phyloP scores from a whole-genome alignment of 495 filamentous ascomycete species.

The Hyaloscypha bicolor region DNA sequence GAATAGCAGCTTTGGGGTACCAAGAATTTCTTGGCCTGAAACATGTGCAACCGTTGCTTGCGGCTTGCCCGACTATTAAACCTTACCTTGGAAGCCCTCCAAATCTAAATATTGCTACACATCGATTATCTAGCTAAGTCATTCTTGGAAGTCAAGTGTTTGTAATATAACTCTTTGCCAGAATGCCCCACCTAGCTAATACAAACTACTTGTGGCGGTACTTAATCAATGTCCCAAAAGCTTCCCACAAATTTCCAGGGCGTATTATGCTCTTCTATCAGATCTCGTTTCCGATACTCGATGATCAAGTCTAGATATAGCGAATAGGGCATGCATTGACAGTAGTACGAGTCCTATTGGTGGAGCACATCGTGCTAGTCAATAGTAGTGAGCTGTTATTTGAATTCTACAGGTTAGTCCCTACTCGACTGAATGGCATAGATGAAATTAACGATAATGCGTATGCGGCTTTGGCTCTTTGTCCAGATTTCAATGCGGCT shows the following conservation, averaged over 20 bases:
- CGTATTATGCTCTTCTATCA: slow-evolving; percentile 32
- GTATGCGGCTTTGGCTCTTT: slow-evolving; percentile 31
- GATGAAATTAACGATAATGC: slow-evolving; percentile 13
- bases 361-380: not conserved
- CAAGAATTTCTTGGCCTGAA: slow-evolving; percentile 17
- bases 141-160: slow-evolving; percentile 29
- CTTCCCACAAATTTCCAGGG: slow-evolving; percentile 18
- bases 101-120: slow-evolving; percentile 27
- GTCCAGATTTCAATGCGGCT: slow-evolving; percentile 36
- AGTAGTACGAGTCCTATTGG: slow-evolving; percentile 20
- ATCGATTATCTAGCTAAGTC: not conserved
- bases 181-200: slow-evolving; percentile 17
- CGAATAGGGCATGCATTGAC: slow-evolving; percentile 18
- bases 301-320: slow-evolving; percentile 18
- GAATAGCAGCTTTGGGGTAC: slow-evolving; percentile 18
- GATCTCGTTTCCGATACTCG: slow-evolving; percentile 8
- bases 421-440: slow-evolving; percentile 21
- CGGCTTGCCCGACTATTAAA: slow-evolving; percentile 48
- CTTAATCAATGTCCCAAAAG: slow-evolving; percentile 13
- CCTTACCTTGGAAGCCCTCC: slow-evolving; percentile 47
- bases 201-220: slow-evolving; percentile 25
- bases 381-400: slow-evolving; percentile 30
- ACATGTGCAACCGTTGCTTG: slow-evolving; percentile 34
- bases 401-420: slow-evolving; percentile 23
- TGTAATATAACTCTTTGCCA: slow-evolving; percentile 24